Base-by-base conservation (phyloP, 164 flowering plant genomes). In the Kingdonia uniflora region DNA sequence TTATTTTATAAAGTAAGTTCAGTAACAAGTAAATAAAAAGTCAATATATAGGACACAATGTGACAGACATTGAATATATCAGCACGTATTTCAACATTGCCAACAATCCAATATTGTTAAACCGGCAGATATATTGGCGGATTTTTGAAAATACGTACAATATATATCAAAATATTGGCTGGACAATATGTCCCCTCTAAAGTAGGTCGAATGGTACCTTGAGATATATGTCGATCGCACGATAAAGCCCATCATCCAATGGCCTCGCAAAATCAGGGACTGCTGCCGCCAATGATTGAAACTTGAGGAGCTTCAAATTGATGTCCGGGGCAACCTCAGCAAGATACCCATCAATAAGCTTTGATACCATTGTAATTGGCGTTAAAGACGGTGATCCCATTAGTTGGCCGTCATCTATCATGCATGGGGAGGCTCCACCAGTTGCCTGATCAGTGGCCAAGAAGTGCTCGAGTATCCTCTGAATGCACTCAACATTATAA, bases 251-350 rank as follows among this genome's bases (percentile, higher is more conserved):
- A 62, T 91, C 96, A 72, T 91, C 95, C 62, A 87, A 74, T n/a
- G 95, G 95, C 68, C 98, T 76, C 0, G 90, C 90, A 65, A 78
- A 87, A 17, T 91, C 98, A 16, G 98, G 98, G 45, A 87, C 81
- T 55, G 81, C 71, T 38, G 79, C 86, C 65, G 96, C 95, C 63
- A 91, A 78, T 21, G 79, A 71, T 52, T 80, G 83, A 75, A 91
- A 87, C 70, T 85, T 87, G 24, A 86, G 85, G 14, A 73, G 85
- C 74, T 91, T 91, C 65, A 91, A 64, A 65, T 91, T 85, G 52
- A 84, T 70, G 62, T 91, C 98, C 23, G 98, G 91, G 2, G 98
- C 98, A 29, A 91, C 92, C 76, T 91, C 96, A 2, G 98, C 92
- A 49, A 91, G 85, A 67, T 85, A 91, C 13, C 96, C 96, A 64